Conservation (phyloP, 2,329 filamentous ascomycete species). For the Aspergillus fumigatus region DNA sequence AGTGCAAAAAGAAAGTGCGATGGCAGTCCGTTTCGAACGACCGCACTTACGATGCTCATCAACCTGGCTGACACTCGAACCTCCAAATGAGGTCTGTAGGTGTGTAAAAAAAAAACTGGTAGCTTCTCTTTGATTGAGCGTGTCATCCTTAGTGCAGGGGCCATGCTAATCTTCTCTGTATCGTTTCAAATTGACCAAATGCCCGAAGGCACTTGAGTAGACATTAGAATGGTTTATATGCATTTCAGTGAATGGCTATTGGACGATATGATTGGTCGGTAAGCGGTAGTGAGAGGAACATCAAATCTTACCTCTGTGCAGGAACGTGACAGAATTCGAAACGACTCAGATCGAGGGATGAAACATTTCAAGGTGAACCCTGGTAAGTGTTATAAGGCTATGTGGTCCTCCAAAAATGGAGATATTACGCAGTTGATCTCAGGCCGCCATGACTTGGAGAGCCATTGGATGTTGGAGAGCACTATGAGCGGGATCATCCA, state of each 20-base stretch:
- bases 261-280: background rate
- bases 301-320: background rate
- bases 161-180: constrained; percentile 80
- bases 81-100: constrained; percentile 14
- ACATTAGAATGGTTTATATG: constrained; percentile 21
- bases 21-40: constrained; percentile 9
- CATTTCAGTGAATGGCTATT: background rate
- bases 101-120: constrained; percentile 57
- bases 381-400: background rate
- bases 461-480: background rate
- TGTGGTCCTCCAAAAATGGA: background rate
- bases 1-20: background rate
- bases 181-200: constrained; percentile 65
- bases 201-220: constrained; percentile 37
- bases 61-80: constrained; percentile 1
- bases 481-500: background rate
- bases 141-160: constrained; percentile 92
- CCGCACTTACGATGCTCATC: background rate
- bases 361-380: background rate
- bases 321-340: background rate
- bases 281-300: background rate
- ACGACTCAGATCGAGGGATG: background rate
- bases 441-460: background rate
- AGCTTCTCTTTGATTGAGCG: constrained; percentile 77
- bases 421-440: background rate